Evolutionary conservation across 2,329 filamentous ascomycete genomes (phyloP).

Genomic region (Rhynchosporium graminicola): DNA sequence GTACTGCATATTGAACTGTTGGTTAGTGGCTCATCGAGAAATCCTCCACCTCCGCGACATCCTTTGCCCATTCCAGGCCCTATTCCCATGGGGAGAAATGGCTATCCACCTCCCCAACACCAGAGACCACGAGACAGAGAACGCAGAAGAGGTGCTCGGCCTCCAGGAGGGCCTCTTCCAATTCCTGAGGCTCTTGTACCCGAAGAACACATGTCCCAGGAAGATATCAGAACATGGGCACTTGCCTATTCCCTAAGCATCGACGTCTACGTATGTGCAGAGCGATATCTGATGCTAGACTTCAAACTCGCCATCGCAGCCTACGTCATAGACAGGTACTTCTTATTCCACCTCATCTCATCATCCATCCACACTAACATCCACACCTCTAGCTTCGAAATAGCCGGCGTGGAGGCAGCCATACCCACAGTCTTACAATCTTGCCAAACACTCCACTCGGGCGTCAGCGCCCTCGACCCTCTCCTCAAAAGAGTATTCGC

Average conservation of each 20-base stretch:
- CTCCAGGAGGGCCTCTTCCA: constrained; percentile 25
- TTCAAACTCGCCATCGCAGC: constrained; percentile 48
- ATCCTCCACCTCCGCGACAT: constrained; percentile 32
- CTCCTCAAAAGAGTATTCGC: constrained; percentile 52
- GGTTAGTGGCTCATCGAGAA: constrained; percentile 39
- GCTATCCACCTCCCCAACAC: constrained; percentile 19
- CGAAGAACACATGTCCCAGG: constrained; percentile 42
- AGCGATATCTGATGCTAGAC: constrained; percentile 50
- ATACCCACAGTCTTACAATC: constrained; percentile 44
- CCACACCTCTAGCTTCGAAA: constrained; percentile 36
- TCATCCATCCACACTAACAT: too few species aligned
- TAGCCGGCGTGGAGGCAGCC: constrained; percentile 37
- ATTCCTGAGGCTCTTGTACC: constrained; percentile 22
- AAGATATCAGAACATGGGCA: constrained; percentile 51
- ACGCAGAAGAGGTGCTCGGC: constrained; percentile 26
- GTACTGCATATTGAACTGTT: too few species aligned
- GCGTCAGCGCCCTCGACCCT: constrained; percentile 47
- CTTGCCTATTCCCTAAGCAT: constrained; percentile 50
- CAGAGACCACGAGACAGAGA: constrained; percentile 28
- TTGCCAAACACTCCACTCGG: constrained; percentile 47
- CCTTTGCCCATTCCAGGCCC: constrained; percentile 27
- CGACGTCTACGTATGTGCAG: constrained; percentile 52
- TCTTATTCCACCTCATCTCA: too few species aligned
- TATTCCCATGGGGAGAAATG: constrained; percentile 26
- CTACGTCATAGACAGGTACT: constrained; percentile 45